phyloP scores from a whole-genome alignment of 768 basidiomycete genomes.

The Gloeostereum incarnatum region DNA sequence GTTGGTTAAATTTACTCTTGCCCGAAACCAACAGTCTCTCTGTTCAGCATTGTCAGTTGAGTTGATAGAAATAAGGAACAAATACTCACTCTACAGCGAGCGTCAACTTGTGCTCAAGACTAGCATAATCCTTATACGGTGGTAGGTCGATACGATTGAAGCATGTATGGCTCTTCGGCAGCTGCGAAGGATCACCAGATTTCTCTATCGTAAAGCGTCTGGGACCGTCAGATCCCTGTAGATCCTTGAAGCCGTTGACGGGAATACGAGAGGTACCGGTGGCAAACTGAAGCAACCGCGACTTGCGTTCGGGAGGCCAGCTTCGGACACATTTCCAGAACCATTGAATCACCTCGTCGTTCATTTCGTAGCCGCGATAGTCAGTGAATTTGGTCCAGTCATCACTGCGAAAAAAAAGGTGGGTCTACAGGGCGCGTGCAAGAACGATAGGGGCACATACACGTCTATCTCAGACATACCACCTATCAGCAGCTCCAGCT shows the following conservation, averaged over 20 bases:
- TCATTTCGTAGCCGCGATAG: constrained; percentile 93
- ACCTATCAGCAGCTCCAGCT: constrained; percentile 93
- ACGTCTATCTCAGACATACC: constrained; percentile 99
- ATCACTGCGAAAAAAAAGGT: constrained; percentile 40
- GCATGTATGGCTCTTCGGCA: constrained; percentile 95
- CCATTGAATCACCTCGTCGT: constrained; percentile 97
- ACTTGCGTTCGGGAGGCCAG: constrained; percentile 98
- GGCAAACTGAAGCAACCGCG: constrained; percentile 90
- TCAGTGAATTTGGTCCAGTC: constrained; percentile 99
- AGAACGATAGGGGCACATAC: constrained; percentile 37
- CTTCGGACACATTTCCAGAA: constrained; percentile 99
- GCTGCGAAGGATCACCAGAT: constrained; percentile 90
- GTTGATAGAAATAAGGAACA: constrained; percentile 5
- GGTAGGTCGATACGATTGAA: constrained; percentile 97
- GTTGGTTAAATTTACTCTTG: constrained; percentile 88
- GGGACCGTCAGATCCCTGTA: constrained; percentile 97
- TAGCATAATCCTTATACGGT: constrained; percentile 95
- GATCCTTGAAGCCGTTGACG: constrained; percentile 97
- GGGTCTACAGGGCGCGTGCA: too few relatives aligned
- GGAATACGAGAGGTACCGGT: constrained; percentile 96
- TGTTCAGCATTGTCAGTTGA: constrained; percentile 20
- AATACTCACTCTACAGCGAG: constrained; percentile 82
- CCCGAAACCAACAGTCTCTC: constrained; percentile 92
- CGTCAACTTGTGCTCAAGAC: constrained; percentile 90
- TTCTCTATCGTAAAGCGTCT: constrained; percentile 98